Evolutionary conservation across 2,329 filamentous ascomycete species (phyloP), one percentile per base, ranked within the genome.

Genomic region (Gaeumannomyces tritici): DNA sequence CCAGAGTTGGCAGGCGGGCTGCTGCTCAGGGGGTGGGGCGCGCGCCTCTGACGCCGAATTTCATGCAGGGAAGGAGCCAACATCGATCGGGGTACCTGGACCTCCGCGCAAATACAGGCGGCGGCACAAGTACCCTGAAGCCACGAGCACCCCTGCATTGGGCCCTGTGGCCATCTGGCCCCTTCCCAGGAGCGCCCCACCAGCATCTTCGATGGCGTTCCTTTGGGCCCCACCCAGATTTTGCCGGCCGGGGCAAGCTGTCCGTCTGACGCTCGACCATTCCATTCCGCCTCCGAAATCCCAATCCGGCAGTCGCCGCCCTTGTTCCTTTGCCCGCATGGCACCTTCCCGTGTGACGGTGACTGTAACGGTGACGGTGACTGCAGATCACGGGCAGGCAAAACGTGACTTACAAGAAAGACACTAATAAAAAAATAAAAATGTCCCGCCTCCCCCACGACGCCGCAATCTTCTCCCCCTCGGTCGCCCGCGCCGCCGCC

Each of bases 401-500:
- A 31, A 7, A 11, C 11, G 33, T 15, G 2, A 33, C 31, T 11
- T 12, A 18, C 13, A 35, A 2, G 4, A 15, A 13, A 35, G 12
- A 13, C 9, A 27, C n/a, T n/a, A n/a, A n/a, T n/a, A 31, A 57
- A 31, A 61, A 33, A 51, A 28, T 1, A 33, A 56, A 57, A n/a
- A 78, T 79, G 76, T 69, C 75, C n/a, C 74, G 76, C 63, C 69
- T 76, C 13, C 71, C 71, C 1, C 67, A 69, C 27, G 72, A 74
- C 56, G 71, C 81, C 15, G 83, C 85, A 64, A 86, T 89, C 63
- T 89, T 89, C 75, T 89, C 86, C 4, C 86, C 86, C 15, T 87
- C 85, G 0, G 77, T 87, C 35, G 85, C 86, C 61, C 88, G 91
- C 64, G 87, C 89, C 64, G 89, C 91, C 67, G 89, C 90, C 65